Evolutionary conservation across 2,329 filamentous ascomycete genomes (phyloP), one percentile per base, ranked within the genome.

Genomic region (Thelonectria rubi): DNA sequence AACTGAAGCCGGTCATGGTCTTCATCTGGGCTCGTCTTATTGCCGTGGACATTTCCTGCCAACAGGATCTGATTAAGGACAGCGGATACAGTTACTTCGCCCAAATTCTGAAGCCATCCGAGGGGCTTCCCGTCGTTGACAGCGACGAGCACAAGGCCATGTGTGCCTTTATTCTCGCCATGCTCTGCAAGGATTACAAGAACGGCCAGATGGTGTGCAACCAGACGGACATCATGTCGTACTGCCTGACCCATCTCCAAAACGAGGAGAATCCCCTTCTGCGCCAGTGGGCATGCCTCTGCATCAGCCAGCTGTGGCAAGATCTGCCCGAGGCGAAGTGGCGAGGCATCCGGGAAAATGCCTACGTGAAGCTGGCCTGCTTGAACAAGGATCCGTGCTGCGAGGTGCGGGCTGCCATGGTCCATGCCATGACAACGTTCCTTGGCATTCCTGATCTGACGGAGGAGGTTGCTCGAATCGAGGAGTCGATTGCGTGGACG

Each of bases 21-120:
- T 99, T 98, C 77, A 99, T 99, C 65, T 99, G 95, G 95, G 94
- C 95, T 6, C 88, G 95, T 50, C 93, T 99, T 45, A 87, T 99
- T 66, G 95, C 95, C 8, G 95, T 99, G 6, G 95, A 99, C 73
- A 89, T 95, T 62, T 92, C 92, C 1, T 97, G 95, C 73, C 95
- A 99, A 76, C 89, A 90, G 64, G 95, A 99, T 75, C 82, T 99
- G 12, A 88, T 98, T 69, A 98, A 98, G 78, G 95, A 99, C 74
- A 97, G 94, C 71, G 95, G 95, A 7, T 98, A 97, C 73, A 92
- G 93, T 72, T 99, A 99, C 79, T 99, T 99, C 76, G 93, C 95
- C 54, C 90, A 90, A 64, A 97, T 98, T 55, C 85, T 98, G 66
- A 94, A 94, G 72, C 93, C 94, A 2, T 86, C 87, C 10, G 93